Percentiles rank a stretch among this genome's conserved stretches.
Evolutionary conservation across 2,329 filamentous ascomycete species (phyloP).

Genomic region (Hymenotorrendiella dingleyae): DNA sequence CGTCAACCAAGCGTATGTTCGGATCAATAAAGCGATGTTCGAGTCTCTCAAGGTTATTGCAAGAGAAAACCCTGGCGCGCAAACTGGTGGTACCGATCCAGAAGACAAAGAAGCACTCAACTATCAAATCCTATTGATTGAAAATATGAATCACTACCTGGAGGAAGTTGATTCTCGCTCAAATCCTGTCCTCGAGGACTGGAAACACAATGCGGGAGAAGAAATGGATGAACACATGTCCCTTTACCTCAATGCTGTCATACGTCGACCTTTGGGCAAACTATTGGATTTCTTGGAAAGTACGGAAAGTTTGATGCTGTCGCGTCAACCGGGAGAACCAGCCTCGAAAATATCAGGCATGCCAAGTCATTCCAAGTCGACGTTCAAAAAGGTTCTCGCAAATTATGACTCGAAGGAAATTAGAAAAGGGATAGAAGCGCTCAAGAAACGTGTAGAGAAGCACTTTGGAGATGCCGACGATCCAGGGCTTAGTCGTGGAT

Average conservation of each 20-base stretch:
- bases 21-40: constrained; percentile 92
- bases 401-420: constrained; percentile 80
- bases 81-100: constrained; percentile 47
- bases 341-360: constrained; percentile 65
- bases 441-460: constrained; percentile 91
- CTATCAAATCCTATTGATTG: constrained; percentile 93
- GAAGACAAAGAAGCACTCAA: constrained; percentile 97
- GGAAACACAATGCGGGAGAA: constrained; percentile 69
- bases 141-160: constrained; percentile 97
- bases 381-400: constrained; percentile 81
- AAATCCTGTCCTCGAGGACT: constrained; percentile 73
- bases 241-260: constrained; percentile 81
- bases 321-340: constrained; percentile 54
- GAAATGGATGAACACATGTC: constrained; percentile 84
- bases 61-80: constrained; percentile 53
- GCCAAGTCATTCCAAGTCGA: constrained; percentile 73
- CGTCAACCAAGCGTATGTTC: constrained; percentile 81
- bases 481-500: constrained; percentile 43
- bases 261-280: constrained; percentile 83
- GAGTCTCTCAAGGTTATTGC: constrained; percentile 95
- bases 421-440: constrained; percentile 79
- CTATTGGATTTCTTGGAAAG: constrained; percentile 88
- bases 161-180: constrained; percentile 78
- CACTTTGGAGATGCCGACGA: constrained; percentile 91
- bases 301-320: constrained; percentile 62